Evolutionary conservation across 2,329 filamentous ascomycete genomes (phyloP).

Genomic region (Fusarium scirpi): DNA sequence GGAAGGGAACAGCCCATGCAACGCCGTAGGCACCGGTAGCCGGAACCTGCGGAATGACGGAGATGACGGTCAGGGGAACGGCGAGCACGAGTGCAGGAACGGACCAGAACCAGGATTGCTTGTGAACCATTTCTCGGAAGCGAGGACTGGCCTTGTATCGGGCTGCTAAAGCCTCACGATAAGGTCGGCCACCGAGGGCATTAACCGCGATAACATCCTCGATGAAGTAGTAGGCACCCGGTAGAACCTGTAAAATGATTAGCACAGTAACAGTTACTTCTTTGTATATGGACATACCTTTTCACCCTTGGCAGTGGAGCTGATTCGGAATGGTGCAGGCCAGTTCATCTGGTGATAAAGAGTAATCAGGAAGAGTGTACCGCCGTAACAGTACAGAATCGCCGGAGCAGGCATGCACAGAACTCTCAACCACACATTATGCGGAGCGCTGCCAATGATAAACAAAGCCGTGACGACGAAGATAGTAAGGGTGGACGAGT

Average conservation of each 20-base stretch:
- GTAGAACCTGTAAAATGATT: conserved; percentile 59
- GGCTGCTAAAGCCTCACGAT: conserved; percentile 56
- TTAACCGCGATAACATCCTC: conserved; percentile 77
- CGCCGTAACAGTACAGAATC: conserved; percentile 62
- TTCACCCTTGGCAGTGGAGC: conserved; percentile 70
- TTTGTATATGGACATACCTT: conserved; percentile 42
- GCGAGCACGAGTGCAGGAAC: conserved; percentile 55
- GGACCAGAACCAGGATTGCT: conserved; percentile 57
- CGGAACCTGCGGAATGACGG: conserved; percentile 52
- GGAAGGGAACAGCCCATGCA: conserved; percentile 56
- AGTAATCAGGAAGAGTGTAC: conserved; percentile 55
- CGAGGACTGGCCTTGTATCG: conserved; percentile 57
- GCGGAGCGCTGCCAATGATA: conserved; percentile 63
- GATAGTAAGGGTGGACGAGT: conserved; percentile 61
- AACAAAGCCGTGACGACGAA: conserved; percentile 63
- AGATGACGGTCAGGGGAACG: conserved; percentile 52
- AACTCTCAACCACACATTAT: conserved; percentile 61
- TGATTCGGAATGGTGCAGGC: conserved; percentile 70
- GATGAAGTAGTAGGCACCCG: conserved; percentile 72
- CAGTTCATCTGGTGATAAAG: conserved; percentile 54
- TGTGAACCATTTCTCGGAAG: conserved; percentile 56
- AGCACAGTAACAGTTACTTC: conserved; percentile 39
- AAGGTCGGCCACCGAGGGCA: conserved; percentile 65
- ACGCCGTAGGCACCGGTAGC: conserved; percentile 54
- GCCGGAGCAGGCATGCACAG: conserved; percentile 65